Evolutionary conservation across 495 filamentous ascomycete genomes (phyloP).

Genomic region (Apodospora peruviana): DNA sequence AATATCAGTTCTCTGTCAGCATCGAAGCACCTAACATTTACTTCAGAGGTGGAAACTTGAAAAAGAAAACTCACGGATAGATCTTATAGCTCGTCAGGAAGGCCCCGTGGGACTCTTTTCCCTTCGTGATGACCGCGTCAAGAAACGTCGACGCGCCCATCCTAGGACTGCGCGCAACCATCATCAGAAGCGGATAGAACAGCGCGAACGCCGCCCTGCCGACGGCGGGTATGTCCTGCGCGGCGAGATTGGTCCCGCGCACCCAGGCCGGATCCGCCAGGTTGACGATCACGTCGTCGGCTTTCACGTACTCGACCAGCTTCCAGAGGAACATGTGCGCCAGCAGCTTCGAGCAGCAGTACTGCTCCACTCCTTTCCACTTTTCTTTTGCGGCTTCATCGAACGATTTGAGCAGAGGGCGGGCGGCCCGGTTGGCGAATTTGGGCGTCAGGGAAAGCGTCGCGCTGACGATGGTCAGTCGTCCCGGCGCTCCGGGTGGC

Average conservation of each 20-base stretch:
- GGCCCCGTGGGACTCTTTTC: slow-evolving; percentile 40
- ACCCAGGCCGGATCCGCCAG: slow-evolving; percentile 40
- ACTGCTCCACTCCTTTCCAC: slow-evolving; percentile 19
- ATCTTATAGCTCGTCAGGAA: slow-evolving; percentile 39
- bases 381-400: slow-evolving; percentile 17
- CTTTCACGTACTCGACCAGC: slow-evolving; percentile 34
- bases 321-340: slow-evolving; percentile 37
- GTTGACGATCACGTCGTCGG: slow-evolving; percentile 44
- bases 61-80: slow-evolving; percentile 27
- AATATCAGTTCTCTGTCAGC: neutral
- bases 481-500: slow-evolving; percentile 18
- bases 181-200: slow-evolving; percentile 9
- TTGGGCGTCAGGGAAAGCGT: slow-evolving; percentile 26
- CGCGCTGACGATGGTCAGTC: slow-evolving; percentile 37
- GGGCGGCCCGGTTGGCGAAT: slow-evolving; percentile 22
- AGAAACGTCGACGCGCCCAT: slow-evolving; percentile 33
- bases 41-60: neutral
- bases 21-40: slow-evolving; percentile 1
- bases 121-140: slow-evolving; percentile 36
- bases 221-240: slow-evolving; percentile 15
- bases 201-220: slow-evolving; percentile 10
- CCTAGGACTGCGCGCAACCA: slow-evolving; percentile 21
- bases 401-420: slow-evolving; percentile 36
- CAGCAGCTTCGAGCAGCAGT: slow-evolving; percentile 39
- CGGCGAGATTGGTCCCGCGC: slow-evolving; percentile 36